These are phyloP conservation scores for Millerozyma miso DNA, from an alignment of 805 yeast species.

Conservation along the genomic window DNA sequence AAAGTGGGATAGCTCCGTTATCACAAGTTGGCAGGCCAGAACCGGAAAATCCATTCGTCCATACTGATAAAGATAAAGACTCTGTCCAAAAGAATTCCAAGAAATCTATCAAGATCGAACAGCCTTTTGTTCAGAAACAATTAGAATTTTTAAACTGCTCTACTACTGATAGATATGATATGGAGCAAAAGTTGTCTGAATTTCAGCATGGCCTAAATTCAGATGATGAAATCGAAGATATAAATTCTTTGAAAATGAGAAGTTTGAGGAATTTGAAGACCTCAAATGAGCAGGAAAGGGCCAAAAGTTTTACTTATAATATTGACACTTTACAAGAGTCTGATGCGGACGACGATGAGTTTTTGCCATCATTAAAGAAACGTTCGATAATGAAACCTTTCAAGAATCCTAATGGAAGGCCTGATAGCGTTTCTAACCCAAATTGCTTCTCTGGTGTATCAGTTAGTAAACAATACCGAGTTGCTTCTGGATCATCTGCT, in stretches of 20 bases:
- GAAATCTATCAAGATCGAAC: slow-evolving; percentile 39
- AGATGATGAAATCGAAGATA: slow-evolving; percentile 40
- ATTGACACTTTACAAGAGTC: slow-evolving; percentile 22
- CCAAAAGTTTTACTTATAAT: slow-evolving; percentile 15
- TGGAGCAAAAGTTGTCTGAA: slow-evolving; percentile 25
- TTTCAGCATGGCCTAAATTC: slow-evolving; percentile 37
- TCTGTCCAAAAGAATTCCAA: slow-evolving; percentile 16
- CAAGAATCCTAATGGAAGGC: slow-evolving; percentile 33
- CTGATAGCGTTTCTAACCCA: slow-evolving; percentile 38
- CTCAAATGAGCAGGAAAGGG: slow-evolving; percentile 3
- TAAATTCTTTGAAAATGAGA: slow-evolving; percentile 42
- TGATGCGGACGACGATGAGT: slow-evolving; percentile 28
- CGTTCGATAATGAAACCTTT: slow-evolving; percentile 48
- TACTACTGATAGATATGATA: slow-evolving; percentile 31
- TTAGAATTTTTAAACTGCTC: slow-evolving; percentile 43
- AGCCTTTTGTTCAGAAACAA: slow-evolving; percentile 52
- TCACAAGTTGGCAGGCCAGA: background rate
- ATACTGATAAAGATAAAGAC: slow-evolving; percentile 1
- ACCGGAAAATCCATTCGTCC: slow-evolving; percentile 3
- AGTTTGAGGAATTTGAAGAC: slow-evolving; percentile 28
- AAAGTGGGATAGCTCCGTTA: background rate
- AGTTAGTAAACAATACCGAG: slow-evolving; percentile 48
- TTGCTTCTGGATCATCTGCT: slow-evolving; percentile 52
- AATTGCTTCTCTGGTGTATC: slow-evolving; percentile 46
- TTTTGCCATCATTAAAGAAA: slow-evolving; percentile 37